Evolutionary conservation across 495 filamentous ascomycete species (phyloP).

Genomic region (Darksidea phi): DNA sequence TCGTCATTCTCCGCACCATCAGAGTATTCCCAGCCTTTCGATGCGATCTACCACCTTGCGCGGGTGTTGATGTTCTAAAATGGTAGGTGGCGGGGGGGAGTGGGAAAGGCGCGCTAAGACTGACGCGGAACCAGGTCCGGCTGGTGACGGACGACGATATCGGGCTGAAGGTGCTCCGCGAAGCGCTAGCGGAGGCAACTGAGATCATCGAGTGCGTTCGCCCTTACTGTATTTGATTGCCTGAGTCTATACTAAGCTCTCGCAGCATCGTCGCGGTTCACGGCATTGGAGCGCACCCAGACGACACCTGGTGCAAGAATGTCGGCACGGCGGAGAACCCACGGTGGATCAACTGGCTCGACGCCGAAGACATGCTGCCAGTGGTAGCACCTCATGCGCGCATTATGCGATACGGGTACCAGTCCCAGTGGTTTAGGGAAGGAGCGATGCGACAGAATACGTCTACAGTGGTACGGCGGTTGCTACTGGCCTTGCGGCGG

Average conservation of each 20-base stretch:
- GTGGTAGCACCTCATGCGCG: conserved; percentile 30
- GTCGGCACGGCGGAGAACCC: conserved; percentile 20
- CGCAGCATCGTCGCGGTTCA: conserved; percentile 37
- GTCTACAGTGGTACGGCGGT: conserved; percentile 19
- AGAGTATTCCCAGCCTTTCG: neutral
- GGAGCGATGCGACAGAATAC: conserved; percentile 27
- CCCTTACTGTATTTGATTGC: neutral
- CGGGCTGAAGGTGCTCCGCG: conserved; percentile 27
- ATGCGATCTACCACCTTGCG: neutral
- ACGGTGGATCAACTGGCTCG: conserved; percentile 37
- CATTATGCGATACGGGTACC: conserved; percentile 39
- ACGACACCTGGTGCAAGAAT: conserved; percentile 38
- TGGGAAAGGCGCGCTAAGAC: conserved; percentile 7
- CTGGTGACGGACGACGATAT: conserved; percentile 25
- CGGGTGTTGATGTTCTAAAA: no score
- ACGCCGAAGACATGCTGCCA: conserved; percentile 26
- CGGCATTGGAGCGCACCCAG: conserved; percentile 35
- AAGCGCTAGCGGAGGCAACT: conserved; percentile 21
- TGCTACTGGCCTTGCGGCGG: conserved; percentile 15
- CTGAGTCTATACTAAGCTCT: conserved; percentile 8
- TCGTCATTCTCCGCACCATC: no score
- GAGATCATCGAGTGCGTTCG: conserved; percentile 23
- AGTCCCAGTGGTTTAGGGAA: conserved; percentile 32
- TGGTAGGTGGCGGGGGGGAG: no score
- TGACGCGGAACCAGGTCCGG: conserved; percentile 18